Evolutionary conservation across 2,329 filamentous ascomycete genomes (phyloP), one percentile per base, ranked within the genome.

Genomic region (Xylariaceae sp.): DNA sequence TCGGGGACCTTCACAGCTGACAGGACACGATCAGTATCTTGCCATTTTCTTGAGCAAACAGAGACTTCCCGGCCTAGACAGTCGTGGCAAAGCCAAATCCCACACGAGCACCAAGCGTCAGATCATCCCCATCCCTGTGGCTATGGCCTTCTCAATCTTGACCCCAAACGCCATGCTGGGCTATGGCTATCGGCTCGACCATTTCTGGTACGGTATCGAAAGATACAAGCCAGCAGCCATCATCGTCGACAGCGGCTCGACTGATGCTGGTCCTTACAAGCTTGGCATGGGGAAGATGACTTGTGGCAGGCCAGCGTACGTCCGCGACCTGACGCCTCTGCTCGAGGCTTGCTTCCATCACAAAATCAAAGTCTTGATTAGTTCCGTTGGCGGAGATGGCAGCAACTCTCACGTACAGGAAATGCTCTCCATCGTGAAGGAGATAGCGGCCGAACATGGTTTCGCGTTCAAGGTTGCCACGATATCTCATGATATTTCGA

Each of bases 311-410:
- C 34, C 38, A 9, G 31, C 43, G 15, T 40, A 45, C 42, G 22
- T 41, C 37, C 28, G 55, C 51, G 13, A 60, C 59, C 26, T 59
- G 57, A 37, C 30, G 2, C 30, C 57, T 31, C 34, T 55, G 57
- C 13, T 54, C 53, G 18, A 45, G 35, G 53, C 57, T 38, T 30
- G 51, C 34, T 44, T 48, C 18, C 48, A 54, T 15, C 37, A 52
- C 34, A 53, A 51, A 35, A 44, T 54, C 42, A 55, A 55, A 37
- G 43, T 56, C 13, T 29, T 44, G 26, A 64, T 69, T 3, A 53
- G 60, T 2, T 70, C 67, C 2, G 66, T 56, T 1, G 68, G 68
- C 2, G 68, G 68, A 1, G 67, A 68, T 51, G 65, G 66, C 3
- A 62, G 55, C 19, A 60, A 66, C 38, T 54, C 45, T 3, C 68